Evolutionary conservation across 2,329 filamentous ascomycete genomes (phyloP), one percentile per base, ranked within the genome.

Genomic region (Fusarium veterinarium): DNA sequence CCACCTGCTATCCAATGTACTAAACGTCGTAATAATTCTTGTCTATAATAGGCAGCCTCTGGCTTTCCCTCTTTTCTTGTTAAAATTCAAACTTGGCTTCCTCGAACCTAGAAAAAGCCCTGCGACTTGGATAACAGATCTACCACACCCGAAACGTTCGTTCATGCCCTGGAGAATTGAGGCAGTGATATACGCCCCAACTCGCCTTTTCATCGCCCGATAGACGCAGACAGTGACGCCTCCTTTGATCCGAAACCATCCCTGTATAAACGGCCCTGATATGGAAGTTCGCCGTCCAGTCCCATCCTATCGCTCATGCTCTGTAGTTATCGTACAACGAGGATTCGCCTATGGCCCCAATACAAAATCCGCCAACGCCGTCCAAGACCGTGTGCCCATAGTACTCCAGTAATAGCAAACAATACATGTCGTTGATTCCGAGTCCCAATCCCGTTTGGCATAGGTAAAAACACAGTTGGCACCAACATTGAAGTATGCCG

Each of bases 241-340:
- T 53, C 46, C 65, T 33, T 64, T 53, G 31, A 67, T 75, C 71
- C 71, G 45, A 63, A 62, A 60, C 62, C 40, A 49, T 57, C 64
- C 52, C 71, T 38, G 41, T 58, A 31, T 51, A 41, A 53, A 63
- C 41, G 42, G 58, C 42, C 52, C 57, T 58, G 44, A 30, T 46
- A 40, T 40, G 67, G 40, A 46, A 23, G 65, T 53, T 58, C 19
- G 37, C 49, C 25, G 49, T 49, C 41, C 41, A 28, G 25, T 58
- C 55, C 55, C 41, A 37, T 66, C 53, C 67, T 60, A 53, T 73
- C 71, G 55, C 52, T 73, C 73, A 76, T 77, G 75, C 71, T 73
- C 67, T 75, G 67, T 64, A 55, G 67, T 51, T 79, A 80, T 80
- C 75, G 73, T 80, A 80, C 78, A 79, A 75, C 68, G 62, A 76